Percentiles rank a stretch among this genome's conserved stretches.
Conservation (phyloP, 495 filamentous ascomycete species). For the Penicillium ucsense region DNA sequence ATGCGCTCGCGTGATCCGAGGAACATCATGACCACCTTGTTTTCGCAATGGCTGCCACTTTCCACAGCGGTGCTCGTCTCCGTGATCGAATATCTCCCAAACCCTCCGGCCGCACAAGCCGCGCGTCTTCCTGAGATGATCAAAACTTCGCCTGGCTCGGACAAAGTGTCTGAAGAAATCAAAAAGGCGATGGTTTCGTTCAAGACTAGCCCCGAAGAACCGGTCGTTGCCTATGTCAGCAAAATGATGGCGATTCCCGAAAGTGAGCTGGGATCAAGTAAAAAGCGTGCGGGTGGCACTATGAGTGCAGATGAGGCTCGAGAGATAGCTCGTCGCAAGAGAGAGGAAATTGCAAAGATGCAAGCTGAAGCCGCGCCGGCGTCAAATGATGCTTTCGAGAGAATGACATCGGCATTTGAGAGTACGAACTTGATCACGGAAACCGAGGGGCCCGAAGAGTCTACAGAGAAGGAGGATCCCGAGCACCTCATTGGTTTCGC, state of each 20-base stretch:
- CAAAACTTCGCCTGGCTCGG: slow-evolving; percentile 67
- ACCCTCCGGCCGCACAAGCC: slow-evolving; percentile 76
- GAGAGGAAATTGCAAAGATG: slow-evolving; percentile 72
- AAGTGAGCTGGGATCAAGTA: slow-evolving; percentile 78
- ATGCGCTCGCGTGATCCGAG: slow-evolving; percentile 76
- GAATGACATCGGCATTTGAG: slow-evolving; percentile 46
- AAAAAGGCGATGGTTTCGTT: slow-evolving; percentile 75
- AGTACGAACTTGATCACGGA: slow-evolving; percentile 41
- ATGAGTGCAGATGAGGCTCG: slow-evolving; percentile 84
- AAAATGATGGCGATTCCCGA: slow-evolving; percentile 96
- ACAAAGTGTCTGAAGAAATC: slow-evolving; percentile 54
- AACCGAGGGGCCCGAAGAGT: slow-evolving; percentile 25
- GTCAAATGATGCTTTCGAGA: slow-evolving; percentile 28
- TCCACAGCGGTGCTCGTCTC: slow-evolving; percentile 90
- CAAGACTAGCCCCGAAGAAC: slow-evolving; percentile 54
- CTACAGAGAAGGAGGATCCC: slow-evolving; percentile 47
- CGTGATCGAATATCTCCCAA: slow-evolving; percentile 85
- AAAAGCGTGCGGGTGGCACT: slow-evolving; percentile 47
- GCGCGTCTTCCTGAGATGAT: slow-evolving; percentile 69
- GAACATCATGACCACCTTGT: slow-evolving; percentile 74
- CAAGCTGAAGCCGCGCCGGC: slow-evolving; percentile 48
- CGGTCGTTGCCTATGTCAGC: slow-evolving; percentile 90
- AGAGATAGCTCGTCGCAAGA: slow-evolving; percentile 77
- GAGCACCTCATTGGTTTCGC: slow-evolving; percentile 95
- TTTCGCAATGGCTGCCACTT: slow-evolving; percentile 83